Evolutionary conservation across 306 rosid species (phyloP).

Genomic region (Cicer bijugum): DNA sequence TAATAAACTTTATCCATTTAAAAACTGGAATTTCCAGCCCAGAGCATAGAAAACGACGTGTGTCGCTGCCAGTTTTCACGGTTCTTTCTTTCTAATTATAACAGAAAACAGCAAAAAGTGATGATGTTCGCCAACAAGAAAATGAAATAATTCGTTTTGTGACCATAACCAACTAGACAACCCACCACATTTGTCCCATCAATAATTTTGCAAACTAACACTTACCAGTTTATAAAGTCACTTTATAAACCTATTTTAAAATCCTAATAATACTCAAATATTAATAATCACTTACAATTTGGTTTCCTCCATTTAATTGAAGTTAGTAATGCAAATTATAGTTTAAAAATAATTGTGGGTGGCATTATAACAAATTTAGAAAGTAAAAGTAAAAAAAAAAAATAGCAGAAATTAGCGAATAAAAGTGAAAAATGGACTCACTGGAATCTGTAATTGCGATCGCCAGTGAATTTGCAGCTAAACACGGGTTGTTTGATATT

Average conservation of each 20-base stretch:
- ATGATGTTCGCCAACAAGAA: constrained; percentile 35
- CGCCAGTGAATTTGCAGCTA: constrained; percentile 84
- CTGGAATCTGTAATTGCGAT: constrained; percentile 79
- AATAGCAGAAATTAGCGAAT: no score
- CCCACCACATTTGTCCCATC: constrained; percentile 1
- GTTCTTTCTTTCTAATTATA: constrained; percentile 25
- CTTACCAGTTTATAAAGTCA: no score
- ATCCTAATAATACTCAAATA: no score
- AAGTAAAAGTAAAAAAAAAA: no score
- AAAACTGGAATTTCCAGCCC: constrained; percentile 20
- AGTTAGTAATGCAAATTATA: no score
- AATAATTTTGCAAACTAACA: constrained; percentile 3
- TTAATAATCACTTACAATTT: no score
- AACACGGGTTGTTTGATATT: constrained; percentile 81
- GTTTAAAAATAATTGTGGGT: background rate
- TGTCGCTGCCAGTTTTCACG: constrained; percentile 16
- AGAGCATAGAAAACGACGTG: constrained; percentile 39
- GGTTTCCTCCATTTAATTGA: no score
- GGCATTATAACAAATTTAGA: no score
- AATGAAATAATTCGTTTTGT: background rate
- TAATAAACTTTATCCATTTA: background rate
- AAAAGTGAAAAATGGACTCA: constrained; percentile 24
- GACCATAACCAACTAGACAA: constrained; percentile 7
- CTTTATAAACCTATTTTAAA: no score
- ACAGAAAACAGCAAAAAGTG: background rate